Percentiles rank a stretch among this genome's conserved stretches.
These are phyloP conservation scores for Heterobasidion parviporum DNA, from an alignment of 1,284 basidiomycete genomes.

Conservation along the genomic window DNA sequence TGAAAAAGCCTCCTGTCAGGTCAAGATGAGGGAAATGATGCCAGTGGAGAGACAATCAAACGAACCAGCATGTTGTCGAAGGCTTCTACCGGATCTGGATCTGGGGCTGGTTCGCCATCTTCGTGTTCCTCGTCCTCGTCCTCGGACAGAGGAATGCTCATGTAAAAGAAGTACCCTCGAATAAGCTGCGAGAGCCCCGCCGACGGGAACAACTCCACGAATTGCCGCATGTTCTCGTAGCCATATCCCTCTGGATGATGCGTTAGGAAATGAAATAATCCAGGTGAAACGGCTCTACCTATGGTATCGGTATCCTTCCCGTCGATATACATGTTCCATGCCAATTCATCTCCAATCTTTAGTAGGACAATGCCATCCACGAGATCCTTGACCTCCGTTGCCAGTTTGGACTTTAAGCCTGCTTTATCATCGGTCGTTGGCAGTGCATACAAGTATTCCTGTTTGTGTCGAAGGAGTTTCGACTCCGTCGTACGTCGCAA, in stretches of 20 bases:
- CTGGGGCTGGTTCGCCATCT: conserved; percentile 20
- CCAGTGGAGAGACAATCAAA: conserved; percentile 1
- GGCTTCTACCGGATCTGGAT: conserved; percentile 31
- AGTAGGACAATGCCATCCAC: conserved; percentile 69
- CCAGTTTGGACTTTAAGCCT: conserved; percentile 38
- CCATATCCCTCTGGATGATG: conserved; percentile 54
- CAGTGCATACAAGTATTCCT: conserved; percentile 48
- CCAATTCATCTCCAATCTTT: conserved; percentile 65
- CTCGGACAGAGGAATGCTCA: conserved; percentile 36
- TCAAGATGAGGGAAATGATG: conserved; percentile 1
- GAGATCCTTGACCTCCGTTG: conserved; percentile 61
- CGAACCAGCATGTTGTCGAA: conserved; percentile 49
- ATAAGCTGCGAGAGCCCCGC: conserved; percentile 53
- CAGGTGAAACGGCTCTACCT: conserved; percentile 33
- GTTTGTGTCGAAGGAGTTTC: conserved; percentile 59
- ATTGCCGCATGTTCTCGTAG: conserved; percentile 52
- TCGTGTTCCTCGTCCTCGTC: conserved; percentile 29
- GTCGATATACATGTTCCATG: conserved; percentile 79
- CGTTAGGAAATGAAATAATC: background rate
- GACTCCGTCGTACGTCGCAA: conserved; percentile 62
- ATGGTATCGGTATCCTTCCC: conserved; percentile 64
- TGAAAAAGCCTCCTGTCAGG: conserved; percentile 49
- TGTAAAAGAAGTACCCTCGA: conserved; percentile 61
- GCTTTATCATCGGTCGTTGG: conserved; percentile 34
- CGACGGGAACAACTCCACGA: conserved; percentile 61